Conservation (phyloP, 1,284 basidiomycete genomes). For the Exsudoporus floridanus region DNA sequence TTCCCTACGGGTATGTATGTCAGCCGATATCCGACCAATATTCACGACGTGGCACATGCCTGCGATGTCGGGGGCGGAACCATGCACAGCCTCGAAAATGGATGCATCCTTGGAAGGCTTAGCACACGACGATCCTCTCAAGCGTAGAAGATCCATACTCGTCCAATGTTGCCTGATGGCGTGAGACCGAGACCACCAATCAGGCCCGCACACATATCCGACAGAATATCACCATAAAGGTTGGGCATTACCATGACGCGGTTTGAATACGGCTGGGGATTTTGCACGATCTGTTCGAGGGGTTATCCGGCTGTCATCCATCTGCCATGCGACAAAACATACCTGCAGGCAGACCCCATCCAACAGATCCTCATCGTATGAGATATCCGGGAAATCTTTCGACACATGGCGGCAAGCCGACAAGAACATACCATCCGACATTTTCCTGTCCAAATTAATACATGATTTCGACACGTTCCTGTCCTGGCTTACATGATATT, state of each 20-base stretch:
- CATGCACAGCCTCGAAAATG: slow-evolving; percentile 99
- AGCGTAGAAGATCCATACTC: slow-evolving; percentile 48
- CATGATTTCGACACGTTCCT: slow-evolving; percentile 1
- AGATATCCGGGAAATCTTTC: slow-evolving; percentile 92
- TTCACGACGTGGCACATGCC: slow-evolving; percentile 41
- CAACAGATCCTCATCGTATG: slow-evolving; percentile 96
- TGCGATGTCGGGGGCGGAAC: slow-evolving; percentile 88
- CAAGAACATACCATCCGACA: slow-evolving; percentile 99
- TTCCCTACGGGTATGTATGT: slow-evolving; percentile 60
- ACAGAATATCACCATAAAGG: slow-evolving; percentile 96
- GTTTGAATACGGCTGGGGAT: slow-evolving; percentile 92
- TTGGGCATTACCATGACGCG: slow-evolving; percentile 99
- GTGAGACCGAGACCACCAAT: slow-evolving; percentile 98
- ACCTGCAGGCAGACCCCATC: slow-evolving; percentile 96
- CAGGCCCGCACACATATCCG: slow-evolving; percentile 98
- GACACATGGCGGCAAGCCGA: slow-evolving; percentile 96
- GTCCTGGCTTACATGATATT: slow-evolving; percentile 84
- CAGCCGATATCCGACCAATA: slow-evolving; percentile 4
- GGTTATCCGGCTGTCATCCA: slow-evolving; percentile 3
- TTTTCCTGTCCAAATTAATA: slow-evolving; percentile 67
- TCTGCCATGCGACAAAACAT: slow-evolving; percentile 13
- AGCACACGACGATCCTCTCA: background rate
- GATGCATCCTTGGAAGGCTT: slow-evolving; percentile 77
- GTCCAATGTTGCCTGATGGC: slow-evolving; percentile 97
- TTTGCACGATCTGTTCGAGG: slow-evolving; percentile 76